These are phyloP conservation scores for Coemansia sp. DNA, from an alignment of 192 early-diverging fungal species.

Conservation along the genomic window DNA sequence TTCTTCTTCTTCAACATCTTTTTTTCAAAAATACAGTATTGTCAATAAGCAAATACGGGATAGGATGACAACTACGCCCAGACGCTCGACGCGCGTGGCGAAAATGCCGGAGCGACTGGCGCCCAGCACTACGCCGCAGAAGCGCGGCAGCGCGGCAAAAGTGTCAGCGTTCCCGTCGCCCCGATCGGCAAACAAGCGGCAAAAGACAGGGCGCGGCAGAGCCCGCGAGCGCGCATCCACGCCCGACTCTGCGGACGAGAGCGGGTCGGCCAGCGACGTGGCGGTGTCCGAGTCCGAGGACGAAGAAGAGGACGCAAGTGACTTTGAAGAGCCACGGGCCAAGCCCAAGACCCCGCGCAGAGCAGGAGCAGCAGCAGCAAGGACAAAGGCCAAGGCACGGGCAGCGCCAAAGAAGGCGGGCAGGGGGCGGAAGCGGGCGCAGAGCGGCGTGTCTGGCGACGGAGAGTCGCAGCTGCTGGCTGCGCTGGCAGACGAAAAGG, in stretches of 20 bases:
- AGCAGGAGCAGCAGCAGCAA: neutral
- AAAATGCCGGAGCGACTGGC: slow-evolving; percentile 36
- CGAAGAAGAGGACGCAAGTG: slow-evolving; percentile 13
- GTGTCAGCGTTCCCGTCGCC: slow-evolving; percentile 25
- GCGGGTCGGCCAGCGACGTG: neutral
- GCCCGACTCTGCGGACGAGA: too few relatives aligned
- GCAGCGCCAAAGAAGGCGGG: neutral
- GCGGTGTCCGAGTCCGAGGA: slow-evolving; percentile 13
- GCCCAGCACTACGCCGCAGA: slow-evolving; percentile 31
- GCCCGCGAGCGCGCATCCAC: too few relatives aligned
- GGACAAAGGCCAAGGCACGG: neutral
- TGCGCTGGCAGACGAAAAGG: slow-evolving; percentile 51
- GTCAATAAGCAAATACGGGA: neutral
- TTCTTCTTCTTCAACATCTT: neutral
- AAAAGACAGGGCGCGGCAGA: slow-evolving; percentile 6
- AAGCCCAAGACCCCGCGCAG: neutral
- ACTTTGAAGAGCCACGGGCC: neutral
- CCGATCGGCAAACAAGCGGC: slow-evolving; percentile 18
- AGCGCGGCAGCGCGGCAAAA: slow-evolving; percentile 19
- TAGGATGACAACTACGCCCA: slow-evolving; percentile 29
- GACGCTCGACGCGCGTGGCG: slow-evolving; percentile 37
- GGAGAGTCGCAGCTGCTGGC: slow-evolving; percentile 27
- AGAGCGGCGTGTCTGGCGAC: neutral
- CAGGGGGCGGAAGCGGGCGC: neutral
- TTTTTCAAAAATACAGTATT: neutral